phyloP scores from a whole-genome alignment of 164 flowering plant species.

The Paratinospora sagittata region DNA sequence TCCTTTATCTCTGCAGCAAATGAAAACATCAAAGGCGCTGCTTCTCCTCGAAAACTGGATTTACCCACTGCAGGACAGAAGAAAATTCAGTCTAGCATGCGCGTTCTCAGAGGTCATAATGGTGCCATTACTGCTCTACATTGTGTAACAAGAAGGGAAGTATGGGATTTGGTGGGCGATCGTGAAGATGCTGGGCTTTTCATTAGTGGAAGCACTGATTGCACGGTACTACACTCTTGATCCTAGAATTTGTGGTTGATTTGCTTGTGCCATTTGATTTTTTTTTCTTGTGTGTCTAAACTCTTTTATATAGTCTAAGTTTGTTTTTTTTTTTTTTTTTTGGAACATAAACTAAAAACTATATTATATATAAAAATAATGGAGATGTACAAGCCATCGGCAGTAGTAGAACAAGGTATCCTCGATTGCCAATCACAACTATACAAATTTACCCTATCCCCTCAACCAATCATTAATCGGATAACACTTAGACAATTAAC shows the following conservation, averaged over 20 bases:
- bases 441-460: no score
- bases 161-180: constrained; percentile 97
- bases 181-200: constrained; percentile 99
- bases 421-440: no score
- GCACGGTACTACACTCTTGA: constrained; percentile 42
- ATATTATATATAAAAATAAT: no score
- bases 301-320: neutral
- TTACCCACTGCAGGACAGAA: constrained; percentile 51
- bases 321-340: neutral
- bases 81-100: constrained; percentile 67
- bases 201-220: constrained; percentile 96
- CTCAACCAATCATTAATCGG: no score
- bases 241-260: neutral
- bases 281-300: neutral
- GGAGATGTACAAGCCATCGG: no score
- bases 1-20: constrained; percentile 35
- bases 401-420: no score
- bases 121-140: constrained; percentile 93
- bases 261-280: neutral
- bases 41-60: constrained; percentile 55
- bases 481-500: no score
- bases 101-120: constrained; percentile 80
- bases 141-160: constrained; percentile 95
- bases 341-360: no score
- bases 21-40: constrained; percentile 41